Base-by-base conservation (phyloP, 441 rosid species). In the Bocquillonia castaneifolia region DNA sequence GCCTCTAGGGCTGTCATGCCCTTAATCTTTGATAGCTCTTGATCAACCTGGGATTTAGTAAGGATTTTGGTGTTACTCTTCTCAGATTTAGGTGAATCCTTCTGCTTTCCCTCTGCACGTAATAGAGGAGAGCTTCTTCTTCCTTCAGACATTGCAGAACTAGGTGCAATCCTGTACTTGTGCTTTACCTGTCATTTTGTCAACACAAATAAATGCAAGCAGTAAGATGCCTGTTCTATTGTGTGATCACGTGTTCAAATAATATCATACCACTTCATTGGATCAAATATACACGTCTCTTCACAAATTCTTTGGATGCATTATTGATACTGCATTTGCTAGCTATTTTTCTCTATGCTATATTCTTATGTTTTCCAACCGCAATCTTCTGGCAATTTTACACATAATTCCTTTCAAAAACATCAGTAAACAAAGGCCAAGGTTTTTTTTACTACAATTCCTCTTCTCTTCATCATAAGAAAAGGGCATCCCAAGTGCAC, bases 1-100 rank as follows among this genome's bases (percentile, higher is more conserved):
- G 97, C 96, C 76, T 89, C 95, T 71, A 78, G 77, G n/a, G 93
- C 85, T 65, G 93, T 86, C 99, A 87, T 88, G 76, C 88, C 86
- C 74, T 78, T 80, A 68, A 89, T 86, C 83, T 76, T 87, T 54
- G 73, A 71, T 54, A 86, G 75, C 42, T 88, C 88, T 64, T 80
- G 87, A 63, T 86, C 85, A 62, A 81, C 82, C 70, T 78, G 88
- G 48, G 85, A 64, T 72, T 78, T 80, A 1, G 81, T 78, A 23
- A 77, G 81, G 67, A 74, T 68, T 65, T 64, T 80, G 68, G 80
- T 70, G 28, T 76, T 85, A 68, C 77, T 82, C 76, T 81, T 89
- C 71, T 76, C 80, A 7, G 77, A 56, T 34, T 76, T 88, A 10
- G 70, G 64, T 62, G 84, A 53, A 72, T 78, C 85, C 75, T 82